These are phyloP conservation scores for Aspergillus mulundensis DNA, from an alignment of 495 filamentous ascomycete species.

Conservation along the genomic window DNA sequence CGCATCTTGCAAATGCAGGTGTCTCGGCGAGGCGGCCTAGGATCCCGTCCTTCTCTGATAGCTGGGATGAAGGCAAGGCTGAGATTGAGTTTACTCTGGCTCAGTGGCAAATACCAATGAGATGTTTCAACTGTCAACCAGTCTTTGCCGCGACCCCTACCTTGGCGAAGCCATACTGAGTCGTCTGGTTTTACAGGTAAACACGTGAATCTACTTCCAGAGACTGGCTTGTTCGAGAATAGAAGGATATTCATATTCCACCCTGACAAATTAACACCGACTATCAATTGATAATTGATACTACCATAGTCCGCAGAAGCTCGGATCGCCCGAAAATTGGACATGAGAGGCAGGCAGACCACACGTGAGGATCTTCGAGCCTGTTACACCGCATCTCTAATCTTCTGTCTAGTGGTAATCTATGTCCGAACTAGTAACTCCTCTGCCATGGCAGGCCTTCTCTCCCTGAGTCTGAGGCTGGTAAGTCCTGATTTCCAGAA, in stretches of 20 bases:
- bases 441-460: background rate
- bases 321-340: background rate
- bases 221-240: background rate
- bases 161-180: background rate
- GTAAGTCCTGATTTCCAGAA: background rate
- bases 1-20: background rate
- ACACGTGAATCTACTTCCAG: background rate
- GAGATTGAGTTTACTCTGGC: constrained; percentile 1
- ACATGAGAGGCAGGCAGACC: background rate
- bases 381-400: constrained; percentile 3
- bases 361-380: constrained; percentile 6
- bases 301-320: background rate
- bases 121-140: background rate
- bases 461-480: too few relatives aligned
- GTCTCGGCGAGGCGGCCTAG: background rate
- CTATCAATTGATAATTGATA: background rate
- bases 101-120: background rate
- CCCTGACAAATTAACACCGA: too few relatives aligned
- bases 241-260: too few relatives aligned
- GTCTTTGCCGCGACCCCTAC: background rate
- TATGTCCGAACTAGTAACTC: background rate
- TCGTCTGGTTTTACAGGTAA: background rate
- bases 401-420: background rate
- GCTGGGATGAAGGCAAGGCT: background rate
- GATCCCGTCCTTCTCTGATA: background rate